A percentile compares a stretch with the other conserved stretches of the same genome.
phyloP scores from a whole-genome alignment of 2,329 filamentous ascomycete species.

The Colletotrichum siamense region DNA sequence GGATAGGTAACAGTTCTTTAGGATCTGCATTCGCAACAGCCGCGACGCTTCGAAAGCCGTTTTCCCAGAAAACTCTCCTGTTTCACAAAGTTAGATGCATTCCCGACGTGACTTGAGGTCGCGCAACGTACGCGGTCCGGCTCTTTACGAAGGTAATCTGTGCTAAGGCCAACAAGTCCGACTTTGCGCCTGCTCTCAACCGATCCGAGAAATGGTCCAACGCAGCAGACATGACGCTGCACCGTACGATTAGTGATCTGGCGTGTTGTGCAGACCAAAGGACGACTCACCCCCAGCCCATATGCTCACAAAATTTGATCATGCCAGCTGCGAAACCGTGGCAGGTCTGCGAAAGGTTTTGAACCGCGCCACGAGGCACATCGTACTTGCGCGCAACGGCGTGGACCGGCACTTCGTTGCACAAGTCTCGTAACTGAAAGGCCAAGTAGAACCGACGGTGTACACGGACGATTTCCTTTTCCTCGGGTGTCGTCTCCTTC shows the following conservation, averaged over 20 bases:
- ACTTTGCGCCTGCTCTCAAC: conserved; percentile 72
- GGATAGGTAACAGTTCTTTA: conserved; percentile 71
- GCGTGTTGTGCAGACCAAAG: neutral
- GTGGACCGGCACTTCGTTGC: conserved; percentile 77
- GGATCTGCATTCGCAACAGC: conserved; percentile 73
- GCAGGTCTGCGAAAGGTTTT: conserved; percentile 76
- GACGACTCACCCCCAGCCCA: conserved; percentile 69
- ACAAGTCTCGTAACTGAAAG: conserved; percentile 78
- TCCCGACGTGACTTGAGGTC: neutral
- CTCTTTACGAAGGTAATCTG: conserved; percentile 80
- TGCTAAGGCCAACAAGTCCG: conserved; percentile 73
- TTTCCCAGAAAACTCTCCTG: conserved; percentile 73
- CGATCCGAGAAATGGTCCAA: conserved; percentile 79
- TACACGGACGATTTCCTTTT: conserved; percentile 65
- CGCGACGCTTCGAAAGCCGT: conserved; percentile 73
- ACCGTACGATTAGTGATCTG: conserved; percentile 4
- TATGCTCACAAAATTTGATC: conserved; percentile 79
- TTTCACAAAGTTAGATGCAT: conserved; percentile 3
- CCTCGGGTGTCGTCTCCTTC: conserved; percentile 65
- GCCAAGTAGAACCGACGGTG: conserved; percentile 78
- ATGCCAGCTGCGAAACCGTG: conserved; percentile 81
- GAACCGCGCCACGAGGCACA: conserved; percentile 72
- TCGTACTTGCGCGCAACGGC: conserved; percentile 74
- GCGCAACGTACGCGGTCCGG: conserved; percentile 64
- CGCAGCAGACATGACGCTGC: conserved; percentile 70